Evolutionary conservation across 345 rosid species (phyloP), one percentile per base, ranked within the genome.

Genomic region (Euphorbia tirucalli): DNA sequence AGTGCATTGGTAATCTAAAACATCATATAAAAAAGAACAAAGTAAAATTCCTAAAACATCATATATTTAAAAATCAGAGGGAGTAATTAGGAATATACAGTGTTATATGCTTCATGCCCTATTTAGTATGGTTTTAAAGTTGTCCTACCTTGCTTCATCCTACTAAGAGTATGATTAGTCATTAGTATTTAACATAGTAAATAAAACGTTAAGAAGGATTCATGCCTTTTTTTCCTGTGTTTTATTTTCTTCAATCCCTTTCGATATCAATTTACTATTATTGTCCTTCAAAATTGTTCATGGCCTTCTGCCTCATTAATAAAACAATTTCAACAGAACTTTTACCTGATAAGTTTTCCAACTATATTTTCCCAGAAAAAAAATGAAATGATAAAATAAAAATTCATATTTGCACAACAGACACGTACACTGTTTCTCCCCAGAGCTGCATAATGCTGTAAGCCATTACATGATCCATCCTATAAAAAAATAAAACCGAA

Each of bases 381-480:
- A 43, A 39, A 7, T 1, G 19, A n/a, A 54, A 27, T 11, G 0
- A 41, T 27, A 13, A 0, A 39, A 6, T 0, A 24, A 21, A 39
- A 11, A 46, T 13, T 15, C 19, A 21, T 27, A 60, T 16, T 24
- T 22, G 49, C 13, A n/a, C 35, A 57, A 66, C 24, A 77, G 78
- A 70, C 81, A 69, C 95, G 24, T 85, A 95, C 99, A 83, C 84
- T 84, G 79, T 92, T 88, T 82, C 98, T 90, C 82, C 99, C 99
- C 75, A 95, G 78, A 74, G 99, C 99, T 74, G 99, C 97, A 84
- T 95, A 95, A 78, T 95, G 99, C 75, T 95, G 98, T 69, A 95
- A 78, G 75, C 99, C 99, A 81, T 95, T 95, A 87, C 99, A 95
- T 7, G 99, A 95, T 54, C 99, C 99, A 84, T 95, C 99, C 99